Base-by-base conservation (phyloP, 208 protist genomes). In the Leishmania mexicana region DNA sequence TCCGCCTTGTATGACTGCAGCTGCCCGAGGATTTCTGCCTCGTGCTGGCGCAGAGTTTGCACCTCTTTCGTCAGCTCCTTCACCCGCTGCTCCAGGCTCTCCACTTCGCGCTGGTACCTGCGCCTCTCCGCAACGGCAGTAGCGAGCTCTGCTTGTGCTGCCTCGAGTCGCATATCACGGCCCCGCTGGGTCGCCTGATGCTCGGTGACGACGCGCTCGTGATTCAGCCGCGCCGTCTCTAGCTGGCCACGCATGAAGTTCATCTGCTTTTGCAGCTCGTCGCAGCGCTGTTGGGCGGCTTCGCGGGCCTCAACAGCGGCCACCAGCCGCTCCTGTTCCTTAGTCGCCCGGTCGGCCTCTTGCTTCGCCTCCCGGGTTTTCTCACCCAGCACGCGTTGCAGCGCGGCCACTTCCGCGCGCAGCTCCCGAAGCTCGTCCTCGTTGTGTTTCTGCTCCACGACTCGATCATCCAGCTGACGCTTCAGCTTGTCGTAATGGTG, bases 391-490 rank as follows among this genome's bases (percentile, higher is more conserved):
- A 92, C 78, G 21, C 88, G 80, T 75, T 95, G 87, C 76, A 93
- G 73, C 11, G 89, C 87, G 2, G 85, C 79, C 35, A 93, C 58
- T 79, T 95, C 93, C 40, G 86, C 88, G 0, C 86, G 87, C 47
- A 93, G 85, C 80, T 95, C 90, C 5, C 92, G 92, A 75, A 92
- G 78, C 85, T 94, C 92, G 28, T 88, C 92, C 76, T 94, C 93
- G 79, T 57, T 76, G 81, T 91, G 83, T 47, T 84, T 81, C 68
- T 84, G 60, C 77, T 90, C 88, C 74, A 83, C 83, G 3, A 68
- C 47, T 10, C 81, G 78, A 60, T 96, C 90, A 31, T 91, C 75
- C 28, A 96, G 78, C 54, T 85, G 88, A 5, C 85, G 85, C 71
- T 84, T 60, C 10, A 88, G 76, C 31, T 85, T 85, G 70, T 92